phyloP scores from a whole-genome alignment of 805 yeast species.

The Yamadazyma sp. region DNA sequence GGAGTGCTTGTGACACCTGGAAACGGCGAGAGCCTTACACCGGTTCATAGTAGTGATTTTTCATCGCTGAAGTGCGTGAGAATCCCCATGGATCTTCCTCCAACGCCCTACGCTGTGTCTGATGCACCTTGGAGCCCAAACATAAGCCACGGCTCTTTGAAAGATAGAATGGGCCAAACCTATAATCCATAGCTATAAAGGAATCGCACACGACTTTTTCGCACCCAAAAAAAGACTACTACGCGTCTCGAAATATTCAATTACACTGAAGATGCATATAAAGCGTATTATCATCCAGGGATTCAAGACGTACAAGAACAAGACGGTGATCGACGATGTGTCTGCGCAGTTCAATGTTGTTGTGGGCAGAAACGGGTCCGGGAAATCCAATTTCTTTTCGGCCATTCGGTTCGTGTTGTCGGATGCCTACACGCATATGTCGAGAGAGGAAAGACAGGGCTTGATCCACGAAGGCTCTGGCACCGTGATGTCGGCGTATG shows the following conservation, averaged over 20 bases:
- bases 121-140: slow-evolving; percentile 54
- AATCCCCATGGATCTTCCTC: slow-evolving; percentile 57
- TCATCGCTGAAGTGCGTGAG: slow-evolving; percentile 33
- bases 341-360: slow-evolving; percentile 83
- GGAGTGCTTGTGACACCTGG: slow-evolving; percentile 30
- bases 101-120: slow-evolving; percentile 31
- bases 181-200: slow-evolving; percentile 8
- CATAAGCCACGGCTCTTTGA: slow-evolving; percentile 19
- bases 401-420: slow-evolving; percentile 91
- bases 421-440: slow-evolving; percentile 83
- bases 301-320: slow-evolving; percentile 86
- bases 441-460: slow-evolving; percentile 82
- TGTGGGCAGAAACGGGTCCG: slow-evolving; percentile 93
- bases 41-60: slow-evolving; percentile 42
- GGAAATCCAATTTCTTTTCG: slow-evolving; percentile 92
- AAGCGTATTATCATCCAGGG: slow-evolving; percentile 77
- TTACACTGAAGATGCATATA: too few relatives aligned
- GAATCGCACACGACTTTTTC: slow-evolving; percentile 2
- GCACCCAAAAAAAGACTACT: slow-evolving; percentile 3
- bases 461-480: slow-evolving; percentile 89
- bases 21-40: slow-evolving; percentile 32
- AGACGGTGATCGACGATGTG: slow-evolving; percentile 71
- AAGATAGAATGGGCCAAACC: slow-evolving; percentile 26
- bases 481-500: slow-evolving; percentile 88
- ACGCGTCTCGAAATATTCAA: too few relatives aligned